Evolutionary conservation across 441 rosid genomes (phyloP), one percentile per base, ranked within the genome.

Genomic region (Erysimum cheiri): DNA sequence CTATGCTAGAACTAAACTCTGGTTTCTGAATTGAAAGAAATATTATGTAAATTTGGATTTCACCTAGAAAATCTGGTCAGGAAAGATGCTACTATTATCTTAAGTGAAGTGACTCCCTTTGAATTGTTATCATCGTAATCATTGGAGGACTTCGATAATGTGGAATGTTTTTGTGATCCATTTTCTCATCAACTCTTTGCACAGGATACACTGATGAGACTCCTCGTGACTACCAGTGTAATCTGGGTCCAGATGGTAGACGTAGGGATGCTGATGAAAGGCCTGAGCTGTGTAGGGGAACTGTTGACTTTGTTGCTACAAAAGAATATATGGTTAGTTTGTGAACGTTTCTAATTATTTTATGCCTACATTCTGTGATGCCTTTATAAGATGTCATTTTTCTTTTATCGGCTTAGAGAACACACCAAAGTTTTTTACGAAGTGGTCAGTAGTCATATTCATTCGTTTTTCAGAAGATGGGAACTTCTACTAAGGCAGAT

Each of bases 181-280:
- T 24, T 46, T 24, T 31, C 64, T 35, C 68, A 41, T 40, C 46
- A 33, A 43, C 32, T 54, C 69, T 71, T 56, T 66, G 77, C 43
- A 47, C 82, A 93, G 98, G 97, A 62, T 91, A 88, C 79, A 87
- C 88, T 19, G 96, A 91, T 63, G 96, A 87, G 59, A 91, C 97
- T 65, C 97, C 97, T 15, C 94, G 89, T 64, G 97, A 89, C 75
- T 93, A 93, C 71, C 94, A 86, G 71, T 91, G 97, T 88, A 93
- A 93, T 80, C 85, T 93, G 62, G 96, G 97, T 75, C 98, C 97
- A 44, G 95, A 93, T 88, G 98, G 98, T 68, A 84, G 97, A 69
- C 97, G 95, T 56, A 88, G 97, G 80, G 98, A 93, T 85, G 96
- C 96, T 75, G 94, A 93, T 82, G 95, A 93, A 65, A 93, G 98